Conservation (phyloP, 345 rosid genomes). For the Murraya paniculata region DNA sequence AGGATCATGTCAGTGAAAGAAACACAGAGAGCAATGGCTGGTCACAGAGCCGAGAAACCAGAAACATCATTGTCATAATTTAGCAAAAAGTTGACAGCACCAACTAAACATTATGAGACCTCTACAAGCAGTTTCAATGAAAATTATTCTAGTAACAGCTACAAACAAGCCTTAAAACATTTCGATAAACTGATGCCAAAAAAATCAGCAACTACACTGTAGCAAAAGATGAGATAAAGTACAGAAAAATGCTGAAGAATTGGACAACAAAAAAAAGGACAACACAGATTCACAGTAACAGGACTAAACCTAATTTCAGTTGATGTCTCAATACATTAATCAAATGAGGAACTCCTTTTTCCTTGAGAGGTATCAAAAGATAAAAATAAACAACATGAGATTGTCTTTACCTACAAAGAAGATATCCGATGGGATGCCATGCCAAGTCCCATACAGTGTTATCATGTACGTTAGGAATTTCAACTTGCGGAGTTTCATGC, state of each 20-base stretch:
- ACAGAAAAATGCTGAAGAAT: neutral
- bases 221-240: neutral
- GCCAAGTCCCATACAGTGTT: constrained; percentile 95
- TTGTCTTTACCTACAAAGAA: constrained; percentile 81
- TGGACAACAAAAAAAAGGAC: neutral
- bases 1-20: neutral
- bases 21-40: neutral
- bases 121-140: neutral
- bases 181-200: neutral
- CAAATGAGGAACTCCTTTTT: neutral
- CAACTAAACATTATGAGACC: neutral
- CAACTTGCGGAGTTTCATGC: constrained; percentile 94
- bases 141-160: neutral
- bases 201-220: neutral
- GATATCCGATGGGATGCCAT: constrained; percentile 99
- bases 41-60: neutral
- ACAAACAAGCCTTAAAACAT: neutral
- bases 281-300: neutral
- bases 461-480: constrained; percentile 82
- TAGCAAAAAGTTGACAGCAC: neutral
- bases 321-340: neutral
- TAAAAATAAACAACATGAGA: neutral
- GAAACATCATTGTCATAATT: neutral
- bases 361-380: neutral
- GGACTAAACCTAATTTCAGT: neutral